These are phyloP conservation scores for Phyllosticta citrichinensis DNA, from an alignment of 2,329 filamentous ascomycete species.

Conservation along the genomic window DNA sequence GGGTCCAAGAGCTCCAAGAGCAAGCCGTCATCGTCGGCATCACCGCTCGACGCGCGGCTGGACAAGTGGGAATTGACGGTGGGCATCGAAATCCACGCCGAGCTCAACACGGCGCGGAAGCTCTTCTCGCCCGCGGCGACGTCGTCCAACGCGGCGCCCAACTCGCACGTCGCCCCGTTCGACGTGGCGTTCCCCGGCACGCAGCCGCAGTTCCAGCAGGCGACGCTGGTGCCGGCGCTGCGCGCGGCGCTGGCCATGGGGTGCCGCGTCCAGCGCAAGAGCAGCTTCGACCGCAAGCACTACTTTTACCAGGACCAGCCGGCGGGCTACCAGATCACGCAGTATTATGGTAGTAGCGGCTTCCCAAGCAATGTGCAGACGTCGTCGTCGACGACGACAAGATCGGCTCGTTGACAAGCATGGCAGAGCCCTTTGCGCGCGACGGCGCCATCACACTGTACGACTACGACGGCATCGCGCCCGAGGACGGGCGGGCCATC, in stretches of 20 bases:
- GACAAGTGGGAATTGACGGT: conserved; percentile 85
- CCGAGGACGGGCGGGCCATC: conserved; percentile 60
- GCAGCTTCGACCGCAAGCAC: conserved; percentile 90
- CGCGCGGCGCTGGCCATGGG: conserved; percentile 77
- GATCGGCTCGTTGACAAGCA: too few relatives aligned
- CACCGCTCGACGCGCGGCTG: conserved; percentile 18
- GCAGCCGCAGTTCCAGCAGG: conserved; percentile 74
- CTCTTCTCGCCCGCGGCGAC: conserved; percentile 63
- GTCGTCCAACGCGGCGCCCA: conserved; percentile 53
- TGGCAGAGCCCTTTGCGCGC: conserved; percentile 49
- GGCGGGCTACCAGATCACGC: conserved; percentile 92
- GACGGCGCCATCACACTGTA: conserved; percentile 64
- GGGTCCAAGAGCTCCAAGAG: conserved; percentile 9
- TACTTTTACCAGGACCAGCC: conserved; percentile 99
- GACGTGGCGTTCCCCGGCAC: conserved; percentile 83
- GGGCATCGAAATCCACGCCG: conserved; percentile 94
- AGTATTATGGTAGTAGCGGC: conserved; percentile 61
- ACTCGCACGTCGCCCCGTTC: conserved; percentile 80
- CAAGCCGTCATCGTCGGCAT: background rate
- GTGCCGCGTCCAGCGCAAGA: conserved; percentile 66
- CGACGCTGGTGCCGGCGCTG: conserved; percentile 77
- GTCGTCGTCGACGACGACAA: too few relatives aligned
- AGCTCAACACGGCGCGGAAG: conserved; percentile 80
- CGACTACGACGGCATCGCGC: conserved; percentile 67
- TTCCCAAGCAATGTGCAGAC: background rate